These are phyloP conservation scores for Ophiocordyceps robertsii DNA, from an alignment of 2,329 filamentous ascomycete species.

Conservation along the genomic window DNA sequence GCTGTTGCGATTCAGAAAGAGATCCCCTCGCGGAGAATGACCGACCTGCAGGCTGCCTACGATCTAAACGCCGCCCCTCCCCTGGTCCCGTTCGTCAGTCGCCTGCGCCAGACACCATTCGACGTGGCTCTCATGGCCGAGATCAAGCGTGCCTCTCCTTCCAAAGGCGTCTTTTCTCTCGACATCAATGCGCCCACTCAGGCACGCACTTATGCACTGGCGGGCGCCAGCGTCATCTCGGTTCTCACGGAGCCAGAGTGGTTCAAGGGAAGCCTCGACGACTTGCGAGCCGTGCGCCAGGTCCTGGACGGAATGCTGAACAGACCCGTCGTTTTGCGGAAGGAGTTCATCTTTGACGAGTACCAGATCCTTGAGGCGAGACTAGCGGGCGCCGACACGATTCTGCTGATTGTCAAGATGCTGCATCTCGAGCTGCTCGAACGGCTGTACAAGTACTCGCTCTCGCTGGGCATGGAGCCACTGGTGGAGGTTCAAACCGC, in stretches of 20 bases:
- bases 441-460: conserved; percentile 75
- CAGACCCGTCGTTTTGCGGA: conserved; percentile 79
- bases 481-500: conserved; percentile 92
- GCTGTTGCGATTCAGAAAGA: conserved; percentile 69
- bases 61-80: conserved; percentile 75
- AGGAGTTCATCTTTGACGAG: conserved; percentile 96
- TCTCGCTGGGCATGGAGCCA: conserved; percentile 89
- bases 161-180: conserved; percentile 86
- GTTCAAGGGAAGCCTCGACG: conserved; percentile 98
- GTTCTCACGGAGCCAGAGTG: conserved; percentile 97
- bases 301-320: conserved; percentile 86
- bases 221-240: conserved; percentile 92
- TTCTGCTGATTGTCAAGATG: conserved; percentile 98
- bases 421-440: conserved; percentile 62
- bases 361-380: conserved; percentile 96
- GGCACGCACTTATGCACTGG: conserved; percentile 80
- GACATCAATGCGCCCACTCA: conserved; percentile 80
- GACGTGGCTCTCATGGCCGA: conserved; percentile 93
- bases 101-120: conserved; percentile 70
- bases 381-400: conserved; percentile 83
- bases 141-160: conserved; percentile 92
- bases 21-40: conserved; percentile 70
- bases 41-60: conserved; percentile 77
- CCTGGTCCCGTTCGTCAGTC: conserved; percentile 63
- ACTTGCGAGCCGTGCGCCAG: conserved; percentile 74